A percentile compares a stretch with the other conserved stretches of the same genome.
phyloP scores from a whole-genome alignment of 768 basidiomycete species.

The Hemileccinum impolitum region DNA sequence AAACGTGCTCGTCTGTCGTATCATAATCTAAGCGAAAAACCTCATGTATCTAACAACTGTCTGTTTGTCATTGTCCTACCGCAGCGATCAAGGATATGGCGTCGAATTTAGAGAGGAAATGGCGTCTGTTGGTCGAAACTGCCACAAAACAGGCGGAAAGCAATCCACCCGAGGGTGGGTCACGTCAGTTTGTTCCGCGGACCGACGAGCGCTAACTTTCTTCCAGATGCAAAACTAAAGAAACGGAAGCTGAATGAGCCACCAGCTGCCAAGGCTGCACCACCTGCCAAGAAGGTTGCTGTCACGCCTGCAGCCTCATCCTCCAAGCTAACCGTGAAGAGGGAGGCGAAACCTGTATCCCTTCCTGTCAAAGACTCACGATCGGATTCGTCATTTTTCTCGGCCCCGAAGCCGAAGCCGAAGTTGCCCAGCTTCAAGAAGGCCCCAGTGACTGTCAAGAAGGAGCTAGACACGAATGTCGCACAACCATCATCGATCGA shows the following conservation, averaged over 20 bases:
- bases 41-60: conserved; percentile 66
- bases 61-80: conserved; percentile 39
- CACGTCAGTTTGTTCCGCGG: conserved; percentile 45
- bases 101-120: conserved; percentile 79
- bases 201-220: conserved; percentile 23
- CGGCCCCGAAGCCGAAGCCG: conserved; percentile 78
- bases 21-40: conserved; percentile 31
- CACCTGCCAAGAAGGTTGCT: conserved; percentile 66
- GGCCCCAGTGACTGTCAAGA: conserved; percentile 50
- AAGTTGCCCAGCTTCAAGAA: conserved; percentile 88
- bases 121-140: conserved; percentile 63
- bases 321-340: conserved; percentile 47
- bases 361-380: conserved; percentile 67
- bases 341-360: conserved; percentile 42
- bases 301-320: conserved; percentile 29
- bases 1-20: conserved; percentile 31
- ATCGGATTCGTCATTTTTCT: conserved; percentile 86
- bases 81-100: conserved; percentile 94
- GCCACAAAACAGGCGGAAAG: conserved; percentile 42
- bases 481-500: conserved; percentile 76
- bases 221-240: conserved; percentile 56
- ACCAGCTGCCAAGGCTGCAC: conserved; percentile 42
- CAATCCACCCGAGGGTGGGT: conserved; percentile 67
- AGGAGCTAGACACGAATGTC: conserved; percentile 53
- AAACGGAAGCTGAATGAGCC: conserved; percentile 71